A percentile compares a stretch with the other conserved stretches of the same genome.
Conservation (phyloP, 768 basidiomycete genomes). For the Basidioascus undulatus region DNA sequence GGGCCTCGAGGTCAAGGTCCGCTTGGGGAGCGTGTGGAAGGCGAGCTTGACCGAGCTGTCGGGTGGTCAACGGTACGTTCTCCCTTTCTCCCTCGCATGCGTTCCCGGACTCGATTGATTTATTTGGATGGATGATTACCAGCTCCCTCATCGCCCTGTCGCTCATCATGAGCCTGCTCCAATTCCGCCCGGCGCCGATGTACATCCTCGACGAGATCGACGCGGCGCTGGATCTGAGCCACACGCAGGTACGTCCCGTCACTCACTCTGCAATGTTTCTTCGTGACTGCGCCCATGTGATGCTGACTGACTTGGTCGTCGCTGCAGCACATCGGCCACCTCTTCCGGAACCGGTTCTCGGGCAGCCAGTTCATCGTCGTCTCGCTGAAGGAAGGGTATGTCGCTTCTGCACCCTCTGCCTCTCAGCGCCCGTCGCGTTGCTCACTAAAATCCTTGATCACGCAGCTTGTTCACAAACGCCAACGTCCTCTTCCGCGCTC, state of each 20-base stretch:
- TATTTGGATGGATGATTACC: neutral
- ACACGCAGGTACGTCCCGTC: constrained; percentile 24
- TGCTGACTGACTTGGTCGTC: neutral
- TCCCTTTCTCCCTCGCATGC: neutral
- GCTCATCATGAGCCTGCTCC: constrained; percentile 93
- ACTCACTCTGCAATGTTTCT: too few relatives aligned
- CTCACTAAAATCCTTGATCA: neutral
- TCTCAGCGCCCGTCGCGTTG: neutral
- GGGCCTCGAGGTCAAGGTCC: constrained; percentile 92
- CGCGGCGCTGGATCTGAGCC: constrained; percentile 82
- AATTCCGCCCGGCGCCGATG: constrained; percentile 97
- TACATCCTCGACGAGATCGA: constrained; percentile 99
- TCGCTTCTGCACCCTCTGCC: too few relatives aligned
- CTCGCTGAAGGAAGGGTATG: constrained; percentile 88
- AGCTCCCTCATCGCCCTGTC: constrained; percentile 95
- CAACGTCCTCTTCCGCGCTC: constrained; percentile 77
- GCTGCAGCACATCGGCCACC: constrained; percentile 74
- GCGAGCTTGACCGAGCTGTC: constrained; percentile 89
- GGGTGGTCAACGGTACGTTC: constrained; percentile 70
- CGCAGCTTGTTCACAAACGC: constrained; percentile 65
- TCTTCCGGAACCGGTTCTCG: constrained; percentile 94
- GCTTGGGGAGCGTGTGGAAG: constrained; percentile 87
- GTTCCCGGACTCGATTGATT: neutral
- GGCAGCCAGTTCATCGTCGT: constrained; percentile 97
- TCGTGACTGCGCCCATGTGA: too few relatives aligned